Base-by-base conservation (phyloP, 2,329 filamentous ascomycete species). In the Myotisia sp. region DNA sequence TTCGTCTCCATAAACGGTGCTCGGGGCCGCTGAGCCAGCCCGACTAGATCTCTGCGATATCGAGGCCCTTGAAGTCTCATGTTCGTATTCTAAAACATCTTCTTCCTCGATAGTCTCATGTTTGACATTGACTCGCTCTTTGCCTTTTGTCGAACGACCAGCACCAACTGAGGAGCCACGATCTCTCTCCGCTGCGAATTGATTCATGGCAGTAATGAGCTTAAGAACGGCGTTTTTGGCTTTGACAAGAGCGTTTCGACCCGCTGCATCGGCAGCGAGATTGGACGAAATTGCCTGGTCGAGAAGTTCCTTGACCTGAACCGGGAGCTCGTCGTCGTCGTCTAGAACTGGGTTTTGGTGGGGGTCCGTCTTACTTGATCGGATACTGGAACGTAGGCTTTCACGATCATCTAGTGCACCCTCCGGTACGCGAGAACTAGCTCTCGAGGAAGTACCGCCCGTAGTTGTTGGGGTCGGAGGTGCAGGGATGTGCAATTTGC, bases 401-500 rank as follows among this genome's bases (percentile, higher is more conserved):
- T 56, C 31, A 68, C 70, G 28, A 66, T 66, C 41, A 24, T 82
- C 74, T 3, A 82, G 74, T 18, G 33, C 13, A 2, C 76, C 74
- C 19, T 70, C 63, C 20, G 68, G 57, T 3, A 55, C 49, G 20
- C 56, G 51, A 1, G 57, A 54, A 10, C 54, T 47, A 62, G 29
- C 78, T 60, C 29, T 71, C 64, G 20, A 66, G 62, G 53, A 77
- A 75, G 22, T 73, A n/a, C n/a, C n/a, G n/a, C n/a, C n/a, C n/a
- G n/a, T n/a, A n/a, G n/a, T n/a, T n/a, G n/a, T n/a, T 50, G 24
- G 68, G 62, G 42, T 71, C 61, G 40, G 75, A 1, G 77, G 64
- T 0, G 82, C 70, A 1, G 78, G 76, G 30, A 95, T 68, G 51
- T 86, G 75, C 2, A 94, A 65, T 57, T 94, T 95, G 44, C 75